Base-by-base conservation (phyloP, 2,329 filamentous ascomycete species). In the Microcyclosporella mali region DNA sequence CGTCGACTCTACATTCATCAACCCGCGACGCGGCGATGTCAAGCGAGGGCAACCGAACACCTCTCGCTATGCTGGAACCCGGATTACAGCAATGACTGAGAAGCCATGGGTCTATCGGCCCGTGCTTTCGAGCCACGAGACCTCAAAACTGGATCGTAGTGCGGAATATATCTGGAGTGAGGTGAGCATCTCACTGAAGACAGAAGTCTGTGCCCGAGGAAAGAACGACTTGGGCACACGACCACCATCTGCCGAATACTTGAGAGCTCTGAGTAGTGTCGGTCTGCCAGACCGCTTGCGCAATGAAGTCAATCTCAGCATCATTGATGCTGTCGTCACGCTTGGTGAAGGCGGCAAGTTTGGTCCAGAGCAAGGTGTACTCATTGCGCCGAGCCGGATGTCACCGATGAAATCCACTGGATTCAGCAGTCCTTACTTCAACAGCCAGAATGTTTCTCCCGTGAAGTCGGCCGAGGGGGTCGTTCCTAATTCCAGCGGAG, bases 101-200 rank as follows among this genome's bases (percentile, higher is more conserved):
- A 64, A 66, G 35, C 67, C 70, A 4, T 73, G 68, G 70, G 49
- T 69, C 2, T 58, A 73, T 18, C 44, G 64, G 7, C 54, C 18
- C 50, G 19, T 55, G 15, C 43, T 49, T 9, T 30, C 50, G 33
- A 33, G 40, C 34, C 12, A 21, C 44, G 4, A 43, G 44, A 18
- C 38, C 43, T 9, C 38, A 32, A 2, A 18, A 40, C 12, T 14
- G 19, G 21, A 25, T 6, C 9, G 21, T 25, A 40, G 34, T n/a
- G 49, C 55, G 2, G 27, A 57, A 17, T 43, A 63, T 32, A 62
- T 66, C 15, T 74, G 67, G 66, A 18, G 49, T 4, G 45, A 58
- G 4, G 57, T 69, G 25, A 52, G 51, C 14, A 33, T 45, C 3
- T 53, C 56, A 3, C 43, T 71, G 2, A 34, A 54, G 21, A 32